Percentiles rank a stretch among this genome's conserved stretches.
Evolutionary conservation across 208 protist genomes (phyloP).

Genomic region (Tritrichomonas foetus): DNA sequence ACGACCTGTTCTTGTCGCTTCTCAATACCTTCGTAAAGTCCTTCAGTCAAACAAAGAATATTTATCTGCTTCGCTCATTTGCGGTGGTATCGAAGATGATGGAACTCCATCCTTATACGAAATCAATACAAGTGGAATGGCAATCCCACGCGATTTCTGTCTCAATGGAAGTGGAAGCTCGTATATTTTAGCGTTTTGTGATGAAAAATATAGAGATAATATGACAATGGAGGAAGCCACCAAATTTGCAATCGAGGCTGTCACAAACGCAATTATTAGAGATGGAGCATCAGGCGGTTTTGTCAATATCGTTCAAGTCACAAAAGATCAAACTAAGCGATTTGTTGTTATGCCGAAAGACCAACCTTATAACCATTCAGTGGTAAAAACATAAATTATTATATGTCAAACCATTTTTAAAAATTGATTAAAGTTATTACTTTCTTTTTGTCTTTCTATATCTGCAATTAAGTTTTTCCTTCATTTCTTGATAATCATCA

Average conservation of each 20-base stretch:
- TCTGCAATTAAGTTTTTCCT: no score
- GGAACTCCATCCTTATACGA: not conserved
- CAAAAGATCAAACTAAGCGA: not conserved
- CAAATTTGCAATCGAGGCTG: conserved; percentile 8
- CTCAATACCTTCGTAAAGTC: not conserved
- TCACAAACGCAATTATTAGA: not conserved
- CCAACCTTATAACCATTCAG: not conserved
- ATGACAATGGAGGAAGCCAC: not conserved
- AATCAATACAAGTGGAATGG: not conserved
- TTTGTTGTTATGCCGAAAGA: not conserved
- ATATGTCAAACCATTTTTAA: no score
- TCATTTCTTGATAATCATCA: no score
- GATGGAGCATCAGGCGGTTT: conserved; percentile 12
- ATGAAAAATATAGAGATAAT: conserved; percentile 7
- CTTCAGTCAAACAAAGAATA: not conserved
- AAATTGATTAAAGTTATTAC: no score
- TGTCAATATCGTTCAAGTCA: conserved; percentile 27
- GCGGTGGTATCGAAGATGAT: not conserved
- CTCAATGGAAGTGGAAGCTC: not conserved
- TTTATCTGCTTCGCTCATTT: not conserved
- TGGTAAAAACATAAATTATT: not conserved
- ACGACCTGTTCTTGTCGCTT: not conserved
- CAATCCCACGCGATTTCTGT: not conserved
- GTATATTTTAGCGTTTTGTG: conserved; percentile 21
- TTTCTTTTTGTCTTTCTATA: no score